Conservation (phyloP, 495 filamentous ascomycete species). For the Penicillium samsonianum region DNA sequence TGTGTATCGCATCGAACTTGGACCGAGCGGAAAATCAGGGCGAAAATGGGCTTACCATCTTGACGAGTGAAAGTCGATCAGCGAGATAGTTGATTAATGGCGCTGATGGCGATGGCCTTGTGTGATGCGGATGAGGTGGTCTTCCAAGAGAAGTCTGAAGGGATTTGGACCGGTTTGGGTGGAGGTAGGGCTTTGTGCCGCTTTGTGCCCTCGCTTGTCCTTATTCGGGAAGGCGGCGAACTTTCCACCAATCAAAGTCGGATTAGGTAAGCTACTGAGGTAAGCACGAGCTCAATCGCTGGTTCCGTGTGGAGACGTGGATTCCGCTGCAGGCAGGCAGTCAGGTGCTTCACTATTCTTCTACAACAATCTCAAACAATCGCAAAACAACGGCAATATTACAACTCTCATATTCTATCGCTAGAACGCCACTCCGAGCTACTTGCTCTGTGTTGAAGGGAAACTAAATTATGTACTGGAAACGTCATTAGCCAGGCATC, state of each 20-base stretch:
- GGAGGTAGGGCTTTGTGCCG: constrained; percentile 35
- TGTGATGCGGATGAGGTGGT: constrained; percentile 41
- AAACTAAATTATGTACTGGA: constrained; percentile 16
- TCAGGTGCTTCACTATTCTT: constrained; percentile 21
- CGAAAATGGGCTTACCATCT: constrained; percentile 45
- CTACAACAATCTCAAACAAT: constrained; percentile 7
- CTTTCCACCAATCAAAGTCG: constrained; percentile 30
- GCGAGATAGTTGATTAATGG: constrained; percentile 49
- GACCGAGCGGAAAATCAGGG: constrained; percentile 16
- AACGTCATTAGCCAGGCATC: constrained; percentile 13
- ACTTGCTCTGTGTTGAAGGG: constrained; percentile 5
- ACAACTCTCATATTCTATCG: constrained; percentile 14
- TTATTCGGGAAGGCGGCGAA: constrained; percentile 21
- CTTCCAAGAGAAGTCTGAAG: constrained; percentile 44
- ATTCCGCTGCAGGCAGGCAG: constrained; percentile 16
- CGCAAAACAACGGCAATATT: not conserved
- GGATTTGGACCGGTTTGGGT: constrained; percentile 39
- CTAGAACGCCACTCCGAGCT: constrained; percentile 7
- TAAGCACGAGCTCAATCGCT: constrained; percentile 1
- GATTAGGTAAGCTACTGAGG: constrained; percentile 5
- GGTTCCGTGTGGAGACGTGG: constrained; percentile 4
- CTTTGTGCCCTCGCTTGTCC: constrained; percentile 47
- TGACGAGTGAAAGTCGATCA: constrained; percentile 52
- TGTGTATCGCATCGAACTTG: constrained; percentile 2
- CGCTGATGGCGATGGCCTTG: constrained; percentile 53